These are phyloP conservation scores for Lecanicillium sp. DNA, from an alignment of 2,329 filamentous ascomycete species.

Conservation along the genomic window DNA sequence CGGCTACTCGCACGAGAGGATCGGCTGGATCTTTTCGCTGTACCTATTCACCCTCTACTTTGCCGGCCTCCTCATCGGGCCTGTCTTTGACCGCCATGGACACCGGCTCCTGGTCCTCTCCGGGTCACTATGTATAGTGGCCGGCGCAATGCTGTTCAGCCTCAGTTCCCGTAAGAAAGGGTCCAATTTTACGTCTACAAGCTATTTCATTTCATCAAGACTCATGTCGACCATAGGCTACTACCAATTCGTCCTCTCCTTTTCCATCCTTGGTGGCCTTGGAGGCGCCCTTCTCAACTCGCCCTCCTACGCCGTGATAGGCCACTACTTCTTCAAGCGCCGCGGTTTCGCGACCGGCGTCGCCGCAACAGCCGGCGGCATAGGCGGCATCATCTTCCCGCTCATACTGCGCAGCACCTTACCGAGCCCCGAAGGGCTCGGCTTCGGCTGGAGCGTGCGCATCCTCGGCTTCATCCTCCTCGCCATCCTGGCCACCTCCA, in stretches of 20 bases:
- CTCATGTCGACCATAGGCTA: slow-evolving; percentile 36
- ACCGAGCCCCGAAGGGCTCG: slow-evolving; percentile 20
- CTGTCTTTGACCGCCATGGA: slow-evolving; percentile 47
- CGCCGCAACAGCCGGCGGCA: slow-evolving; percentile 61
- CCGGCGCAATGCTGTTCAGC: slow-evolving; percentile 56
- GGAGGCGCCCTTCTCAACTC: slow-evolving; percentile 70
- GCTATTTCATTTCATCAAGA: too few species aligned
- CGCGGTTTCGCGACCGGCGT: slow-evolving; percentile 70
- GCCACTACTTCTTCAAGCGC: slow-evolving; percentile 64
- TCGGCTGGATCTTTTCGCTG: slow-evolving; percentile 64
- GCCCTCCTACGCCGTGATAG: slow-evolving; percentile 62
- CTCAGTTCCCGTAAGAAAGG: slow-evolving; percentile 51
- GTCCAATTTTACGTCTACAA: too few species aligned
- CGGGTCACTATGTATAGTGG: slow-evolving; percentile 33
- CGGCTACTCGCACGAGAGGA: slow-evolving; percentile 45
- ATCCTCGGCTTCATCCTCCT: slow-evolving; percentile 27
- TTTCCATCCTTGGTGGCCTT: slow-evolving; percentile 61
- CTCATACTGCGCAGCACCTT: slow-evolving; percentile 35
- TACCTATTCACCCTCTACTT: slow-evolving; percentile 62
- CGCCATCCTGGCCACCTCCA: neutral
- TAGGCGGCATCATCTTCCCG: slow-evolving; percentile 42
- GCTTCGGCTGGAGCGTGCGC: slow-evolving; percentile 37
- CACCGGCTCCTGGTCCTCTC: neutral
- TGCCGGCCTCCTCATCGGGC: slow-evolving; percentile 59
- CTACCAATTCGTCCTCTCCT: slow-evolving; percentile 72